Evolutionary conservation across 352 stramenopile genomes (phyloP), one percentile per base, ranked within the genome.

Genomic region (Phytophthora lateralis): DNA sequence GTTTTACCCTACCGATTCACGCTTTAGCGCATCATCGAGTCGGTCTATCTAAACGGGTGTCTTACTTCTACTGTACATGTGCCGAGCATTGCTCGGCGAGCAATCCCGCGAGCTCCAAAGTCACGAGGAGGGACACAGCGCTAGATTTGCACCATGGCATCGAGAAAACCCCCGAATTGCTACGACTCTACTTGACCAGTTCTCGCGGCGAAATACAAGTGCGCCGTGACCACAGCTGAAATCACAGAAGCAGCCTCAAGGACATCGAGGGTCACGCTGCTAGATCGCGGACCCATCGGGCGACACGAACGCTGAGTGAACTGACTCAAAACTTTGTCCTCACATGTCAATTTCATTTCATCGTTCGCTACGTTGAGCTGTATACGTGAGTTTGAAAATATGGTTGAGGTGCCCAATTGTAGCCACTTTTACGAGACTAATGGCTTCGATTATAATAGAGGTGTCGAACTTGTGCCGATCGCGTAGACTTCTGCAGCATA

Each of bases 171-270:
- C 6, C 8, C 17, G 20, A 30, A 46, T 61, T 34, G 17, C 21
- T 49, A 12, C 32, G 15, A 32, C 6, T 30, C 26, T 30, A 30
- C 26, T 32, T 37, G 20, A 32, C 20, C 26, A n/a, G 27, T 66
- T 56, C 59, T 52, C 27, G 50, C 59, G 20, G 42, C 43, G 50
- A 66, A 66, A 66, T 66, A 20, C 37, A 46, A 42, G 26, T 56
- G n/a, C 18, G 30, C 32, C 9, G 32, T 17, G 32, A n/a, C 14
- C 27, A 34, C 59, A 61, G 41, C 34, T 66, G 59, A 44, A 50
- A 66, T 46, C 39, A 4, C 44, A 32, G 50, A 60, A 66, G 18
- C 43, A 55, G 6, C 32, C 14, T 66, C 48, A 43, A 57, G 18
- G 10, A 27, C 53, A 37, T 37, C 8, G 20, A 44, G 7, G 26